Percentiles rank a stretch among this genome's conserved stretches.
These are phyloP conservation scores for Globisporangium orthogonon DNA, from an alignment of 352 stramenopile genomes.

Conservation along the genomic window DNA sequence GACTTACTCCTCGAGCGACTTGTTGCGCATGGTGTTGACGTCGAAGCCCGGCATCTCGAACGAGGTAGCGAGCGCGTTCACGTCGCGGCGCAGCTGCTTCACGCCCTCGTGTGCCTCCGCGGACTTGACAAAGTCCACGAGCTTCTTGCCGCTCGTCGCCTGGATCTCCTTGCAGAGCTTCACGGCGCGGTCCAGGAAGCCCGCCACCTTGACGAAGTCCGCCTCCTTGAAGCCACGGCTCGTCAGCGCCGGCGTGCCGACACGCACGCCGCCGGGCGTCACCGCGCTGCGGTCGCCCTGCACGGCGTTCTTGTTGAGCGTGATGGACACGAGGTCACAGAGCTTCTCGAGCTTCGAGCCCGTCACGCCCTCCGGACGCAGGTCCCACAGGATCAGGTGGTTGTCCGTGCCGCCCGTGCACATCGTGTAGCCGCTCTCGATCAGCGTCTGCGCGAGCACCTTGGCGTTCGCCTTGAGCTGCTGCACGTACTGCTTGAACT, in stretches of 20 bases:
- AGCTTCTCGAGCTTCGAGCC: constrained; percentile 99
- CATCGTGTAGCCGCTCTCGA: constrained; percentile 93
- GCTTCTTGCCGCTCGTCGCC: constrained; percentile 85
- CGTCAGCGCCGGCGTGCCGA: constrained; percentile 96
- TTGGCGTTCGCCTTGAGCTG: constrained; percentile 95
- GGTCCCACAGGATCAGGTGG: constrained; percentile 98
- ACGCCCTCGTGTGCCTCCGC: constrained; percentile 80
- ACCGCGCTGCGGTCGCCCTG: constrained; percentile 94
- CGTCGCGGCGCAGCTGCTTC: constrained; percentile 86
- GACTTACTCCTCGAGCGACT: constrained; percentile 61
- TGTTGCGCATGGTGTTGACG: constrained; percentile 86
- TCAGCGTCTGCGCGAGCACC: constrained; percentile 89
- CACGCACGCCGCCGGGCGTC: constrained; percentile 92
- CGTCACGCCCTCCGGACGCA: constrained; percentile 93
- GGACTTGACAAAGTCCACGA: constrained; percentile 91
- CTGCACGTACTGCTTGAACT: constrained; percentile 96
- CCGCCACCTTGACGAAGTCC: constrained; percentile 94
- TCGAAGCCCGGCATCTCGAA: constrained; percentile 97
- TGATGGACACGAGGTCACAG: constrained; percentile 96
- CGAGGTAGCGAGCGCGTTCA: constrained; percentile 90
- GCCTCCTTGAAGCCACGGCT: constrained; percentile 95
- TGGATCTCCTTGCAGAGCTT: constrained; percentile 94
- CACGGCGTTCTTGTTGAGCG: constrained; percentile 99
- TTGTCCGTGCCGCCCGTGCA: constrained; percentile 98
- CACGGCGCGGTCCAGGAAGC: constrained; percentile 94